Evolutionary conservation across 768 basidiomycete genomes (phyloP).

Genomic region (Mycena kentingensis): DNA sequence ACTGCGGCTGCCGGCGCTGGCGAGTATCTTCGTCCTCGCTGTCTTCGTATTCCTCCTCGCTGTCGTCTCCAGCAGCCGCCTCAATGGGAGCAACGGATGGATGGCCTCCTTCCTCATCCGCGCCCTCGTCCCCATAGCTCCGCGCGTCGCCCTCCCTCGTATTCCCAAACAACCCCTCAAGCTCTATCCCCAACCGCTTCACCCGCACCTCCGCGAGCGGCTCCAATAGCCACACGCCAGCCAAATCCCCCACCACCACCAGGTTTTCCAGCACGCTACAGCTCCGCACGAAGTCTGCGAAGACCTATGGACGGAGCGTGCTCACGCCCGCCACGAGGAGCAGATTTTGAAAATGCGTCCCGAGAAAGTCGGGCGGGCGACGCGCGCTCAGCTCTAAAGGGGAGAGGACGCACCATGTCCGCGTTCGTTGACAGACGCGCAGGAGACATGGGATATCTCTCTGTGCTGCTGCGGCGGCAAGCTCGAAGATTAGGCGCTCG

Average conservation of each 20-base stretch:
- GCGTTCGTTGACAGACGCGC: background rate
- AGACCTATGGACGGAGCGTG: background rate
- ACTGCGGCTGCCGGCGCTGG: background rate
- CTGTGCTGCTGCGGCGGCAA: background rate
- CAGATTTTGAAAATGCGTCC: background rate
- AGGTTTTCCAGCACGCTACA: background rate
- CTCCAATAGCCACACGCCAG: background rate
- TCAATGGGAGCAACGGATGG: too few relatives aligned
- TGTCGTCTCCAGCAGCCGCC: background rate
- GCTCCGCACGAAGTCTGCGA: background rate
- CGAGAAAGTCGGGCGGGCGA: background rate
- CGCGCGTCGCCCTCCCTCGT: background rate
- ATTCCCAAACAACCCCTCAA: background rate
- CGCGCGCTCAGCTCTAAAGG: background rate
- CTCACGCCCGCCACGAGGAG: background rate
- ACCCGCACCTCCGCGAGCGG: background rate
- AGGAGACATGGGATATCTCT: background rate
- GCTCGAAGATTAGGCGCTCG: background rate
- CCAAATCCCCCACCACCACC: background rate
- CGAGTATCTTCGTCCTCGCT: background rate
- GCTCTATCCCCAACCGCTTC: background rate
- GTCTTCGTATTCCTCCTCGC: background rate
- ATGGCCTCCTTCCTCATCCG: background rate
- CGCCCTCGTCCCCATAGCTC: background rate
- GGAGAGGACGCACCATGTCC: background rate